Evolutionary conservation across 805 yeast species (phyloP), one percentile per base, ranked within the genome.

Genomic region (Ogataea nakhonphanomensis): DNA sequence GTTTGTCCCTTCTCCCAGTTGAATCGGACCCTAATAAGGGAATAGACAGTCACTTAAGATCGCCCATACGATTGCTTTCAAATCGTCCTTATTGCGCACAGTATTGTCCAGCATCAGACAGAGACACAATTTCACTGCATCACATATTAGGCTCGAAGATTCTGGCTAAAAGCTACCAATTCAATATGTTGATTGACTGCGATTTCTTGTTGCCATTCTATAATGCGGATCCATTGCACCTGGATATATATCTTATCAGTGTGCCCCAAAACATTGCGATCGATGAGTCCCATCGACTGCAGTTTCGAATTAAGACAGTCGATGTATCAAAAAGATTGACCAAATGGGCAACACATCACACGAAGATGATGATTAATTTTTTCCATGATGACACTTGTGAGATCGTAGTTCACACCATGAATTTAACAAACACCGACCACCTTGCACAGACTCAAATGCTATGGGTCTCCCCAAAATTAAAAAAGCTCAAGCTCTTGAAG

Each of bases 321-420:
- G 59, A 60, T 30, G 65, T 72, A 1, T 41, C 56, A 8, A 39
- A 40, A 14, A 45, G 43, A 11, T 37, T 57, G 8, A 46, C 50
- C 1, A 68, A 62, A 13, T 73, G 46, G 50, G 61, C 75, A 0
- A 65, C 72, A 3, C 89, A 83, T 56, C 91, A 83, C 55, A 71
- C 86, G 1, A 83, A 83, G 54, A 62, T 82, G 73, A 77, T 82
- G 69, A 61, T 83, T 10, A 81, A 81, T 51, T 62, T 72, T 42
- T 78, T 67, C 50, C 54, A 54, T 2, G 75, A 74, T 45, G 64
- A 62, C 12, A 58, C 70, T 0, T 57, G 71, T 24, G 79, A 75
- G 51, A 57, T 83, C 0, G 76, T 75, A 15, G 62, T 82, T 17
- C 75, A 81, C 57, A 76, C 87, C 1, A 71, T 75, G 55, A 83